Evolutionary conservation across 805 yeast genomes (phyloP).

Genomic region (Candida mattraensis): DNA sequence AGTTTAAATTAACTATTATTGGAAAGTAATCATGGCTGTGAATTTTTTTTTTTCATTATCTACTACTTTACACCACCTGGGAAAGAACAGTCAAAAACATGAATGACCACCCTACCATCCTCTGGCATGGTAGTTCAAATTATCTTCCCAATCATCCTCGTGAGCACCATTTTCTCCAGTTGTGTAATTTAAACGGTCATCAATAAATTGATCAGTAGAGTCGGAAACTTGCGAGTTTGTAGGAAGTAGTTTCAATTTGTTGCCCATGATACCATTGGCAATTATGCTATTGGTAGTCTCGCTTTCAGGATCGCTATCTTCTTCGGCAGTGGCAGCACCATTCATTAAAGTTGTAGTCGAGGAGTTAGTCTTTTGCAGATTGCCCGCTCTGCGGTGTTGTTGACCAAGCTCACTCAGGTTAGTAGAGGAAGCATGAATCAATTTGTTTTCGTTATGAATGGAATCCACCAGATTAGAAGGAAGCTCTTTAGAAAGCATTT

Average conservation of each 20-base stretch:
- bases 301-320: constrained; percentile 6
- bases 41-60: too few species aligned
- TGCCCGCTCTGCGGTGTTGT: not conserved
- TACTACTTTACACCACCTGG: too few species aligned
- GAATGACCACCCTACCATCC: constrained; percentile 42
- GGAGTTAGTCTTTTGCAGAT: not conserved
- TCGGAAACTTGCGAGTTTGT: constrained; percentile 24
- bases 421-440: constrained; percentile 20
- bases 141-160: constrained; percentile 31
- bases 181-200: constrained; percentile 10
- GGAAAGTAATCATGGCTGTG: too few species aligned
- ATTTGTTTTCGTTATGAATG: constrained; percentile 29
- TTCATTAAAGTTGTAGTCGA: constrained; percentile 5
- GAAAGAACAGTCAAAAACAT: too few species aligned
- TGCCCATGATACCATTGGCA: constrained; percentile 32
- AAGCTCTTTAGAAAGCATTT: constrained; percentile 28
- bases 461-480: constrained; percentile 32
- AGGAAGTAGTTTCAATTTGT: constrained; percentile 21
- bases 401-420: constrained; percentile 6
- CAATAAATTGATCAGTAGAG: constrained; percentile 14
- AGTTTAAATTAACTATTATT: too few species aligned
- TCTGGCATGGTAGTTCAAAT: constrained; percentile 40
- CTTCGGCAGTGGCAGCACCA: constrained; percentile 1
- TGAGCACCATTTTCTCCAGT: constrained; percentile 2
- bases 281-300: constrained; percentile 19